Evolutionary conservation across 768 basidiomycete genomes (phyloP).

Genomic region (Candolleomyces aberdarensis): DNA sequence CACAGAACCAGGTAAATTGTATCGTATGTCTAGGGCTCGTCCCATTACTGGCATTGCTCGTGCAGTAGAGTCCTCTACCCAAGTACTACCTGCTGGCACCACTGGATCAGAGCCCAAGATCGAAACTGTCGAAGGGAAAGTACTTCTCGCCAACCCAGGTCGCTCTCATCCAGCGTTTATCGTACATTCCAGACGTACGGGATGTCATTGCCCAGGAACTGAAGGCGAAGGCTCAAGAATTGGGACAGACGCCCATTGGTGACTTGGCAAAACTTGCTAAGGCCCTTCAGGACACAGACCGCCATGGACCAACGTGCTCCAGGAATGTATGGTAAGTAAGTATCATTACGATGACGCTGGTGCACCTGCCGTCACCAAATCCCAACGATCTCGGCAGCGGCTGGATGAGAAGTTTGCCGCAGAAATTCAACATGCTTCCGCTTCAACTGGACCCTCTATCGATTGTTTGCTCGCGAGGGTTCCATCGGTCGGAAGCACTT

Average conservation of each 20-base stretch:
- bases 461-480: slow-evolving; percentile 88
- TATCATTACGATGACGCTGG: slow-evolving; percentile 75
- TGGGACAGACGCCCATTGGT: slow-evolving; percentile 67
- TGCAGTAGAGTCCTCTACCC: slow-evolving; percentile 4
- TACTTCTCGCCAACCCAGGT: slow-evolving; percentile 70
- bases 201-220: slow-evolving; percentile 90
- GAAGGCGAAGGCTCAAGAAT: slow-evolving; percentile 80
- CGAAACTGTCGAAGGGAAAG: slow-evolving; percentile 43
- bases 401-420: slow-evolving; percentile 93
- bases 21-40: background rate
- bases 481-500: slow-evolving; percentile 76
- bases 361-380: slow-evolving; percentile 49
- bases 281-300: slow-evolving; percentile 53
- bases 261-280: slow-evolving; percentile 77
- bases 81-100: background rate
- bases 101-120: slow-evolving; percentile 19
- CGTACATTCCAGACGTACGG: slow-evolving; percentile 82
- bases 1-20: slow-evolving; percentile 6
- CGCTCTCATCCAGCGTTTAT: slow-evolving; percentile 88
- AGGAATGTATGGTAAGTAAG: too few relatives aligned
- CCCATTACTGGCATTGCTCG: background rate
- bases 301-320: slow-evolving; percentile 25
- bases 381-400: slow-evolving; percentile 70
- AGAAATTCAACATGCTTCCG: slow-evolving; percentile 64
- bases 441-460: slow-evolving; percentile 79